These are phyloP conservation scores for Talaromyces rugulosus DNA, from an alignment of 2,329 filamentous ascomycete genomes.

Conservation along the genomic window DNA sequence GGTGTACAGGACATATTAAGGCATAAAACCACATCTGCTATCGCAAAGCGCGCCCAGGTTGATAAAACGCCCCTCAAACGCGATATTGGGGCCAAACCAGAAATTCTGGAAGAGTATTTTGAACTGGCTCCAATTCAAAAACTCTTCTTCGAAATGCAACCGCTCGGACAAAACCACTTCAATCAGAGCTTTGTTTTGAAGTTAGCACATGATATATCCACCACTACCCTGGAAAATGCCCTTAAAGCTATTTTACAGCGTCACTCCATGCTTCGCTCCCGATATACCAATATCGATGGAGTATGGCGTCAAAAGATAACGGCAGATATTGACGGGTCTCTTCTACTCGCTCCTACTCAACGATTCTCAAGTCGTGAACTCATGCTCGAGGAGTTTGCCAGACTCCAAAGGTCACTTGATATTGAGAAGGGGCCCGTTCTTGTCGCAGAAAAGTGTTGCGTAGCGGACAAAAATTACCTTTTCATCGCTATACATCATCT, in stretches of 20 bases:
- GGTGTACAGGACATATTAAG: constrained; percentile 39
- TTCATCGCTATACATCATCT: constrained; percentile 5
- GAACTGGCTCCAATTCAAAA: constrained; percentile 23
- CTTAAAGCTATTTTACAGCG: background rate
- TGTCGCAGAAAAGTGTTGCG: background rate
- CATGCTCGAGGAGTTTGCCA: background rate
- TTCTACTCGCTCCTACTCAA: background rate
- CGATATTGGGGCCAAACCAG: background rate
- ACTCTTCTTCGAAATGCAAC: constrained; percentile 16
- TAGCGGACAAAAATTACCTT: background rate
- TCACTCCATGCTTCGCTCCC: background rate
- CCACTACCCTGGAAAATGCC: background rate
- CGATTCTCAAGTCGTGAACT: background rate
- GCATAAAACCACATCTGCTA: constrained; percentile 28
- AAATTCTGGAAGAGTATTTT: constrained; percentile 13
- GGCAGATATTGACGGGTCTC: background rate
- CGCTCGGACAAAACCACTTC: constrained; percentile 17
- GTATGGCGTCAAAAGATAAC: background rate
- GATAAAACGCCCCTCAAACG: background rate
- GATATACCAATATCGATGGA: background rate
- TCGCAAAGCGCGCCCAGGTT: background rate
- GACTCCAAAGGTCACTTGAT: background rate
- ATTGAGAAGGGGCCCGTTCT: background rate
- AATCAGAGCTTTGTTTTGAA: constrained; percentile 23
- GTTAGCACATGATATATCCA: background rate